Evolutionary conservation across 2,329 filamentous ascomycete species (phyloP), one percentile per base, ranked within the genome.

Genomic region (Fusarium sp.): DNA sequence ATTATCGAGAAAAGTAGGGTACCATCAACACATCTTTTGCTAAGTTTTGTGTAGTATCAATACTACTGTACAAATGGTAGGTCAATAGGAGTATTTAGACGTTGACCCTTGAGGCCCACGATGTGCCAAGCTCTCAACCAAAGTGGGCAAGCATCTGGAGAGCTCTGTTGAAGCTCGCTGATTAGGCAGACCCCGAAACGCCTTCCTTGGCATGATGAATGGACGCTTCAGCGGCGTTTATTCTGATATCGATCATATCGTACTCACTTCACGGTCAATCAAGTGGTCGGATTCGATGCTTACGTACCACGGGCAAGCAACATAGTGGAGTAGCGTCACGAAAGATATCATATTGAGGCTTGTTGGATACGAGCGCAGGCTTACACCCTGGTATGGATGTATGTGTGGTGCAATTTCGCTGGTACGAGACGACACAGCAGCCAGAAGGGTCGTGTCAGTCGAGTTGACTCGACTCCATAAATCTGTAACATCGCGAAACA

Each of bases 401-500:
- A 32, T 6, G 44, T 39, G 53, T 53, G 56, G 58, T 62, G 41
- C 22, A 59, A 59, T 59, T 47, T 59, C 26, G 41, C 50, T 62
- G 52, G 44, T 55, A 54, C 53, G 44, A 54, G 28, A 35, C 25
- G 47, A 31, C 15, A 41, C 15, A 39, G 42, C 28, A 48, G 35
- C 28, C n/a, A 15, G 19, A 13, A 25, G 19, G 19, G 19, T 19
- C 19, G 19, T 11, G 26, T 50, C 50, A 53, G 52, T 49, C 29
- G 50, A 65, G 54, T 42, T 44, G 43, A 49, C 49, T 40, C 39
- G 22, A 25, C 31, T 45, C 19, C 19, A 13, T 42, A 31, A 38
- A 31, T 32, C 29, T 31, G 58, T 46, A 49, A 39, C 43, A 53
- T 34, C 41, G 36, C 64, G 64, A 66, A 69, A 69, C 61, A 49